phyloP scores from a whole-genome alignment of 2,329 filamentous ascomycete genomes.

The Sporothrix luriei region DNA sequence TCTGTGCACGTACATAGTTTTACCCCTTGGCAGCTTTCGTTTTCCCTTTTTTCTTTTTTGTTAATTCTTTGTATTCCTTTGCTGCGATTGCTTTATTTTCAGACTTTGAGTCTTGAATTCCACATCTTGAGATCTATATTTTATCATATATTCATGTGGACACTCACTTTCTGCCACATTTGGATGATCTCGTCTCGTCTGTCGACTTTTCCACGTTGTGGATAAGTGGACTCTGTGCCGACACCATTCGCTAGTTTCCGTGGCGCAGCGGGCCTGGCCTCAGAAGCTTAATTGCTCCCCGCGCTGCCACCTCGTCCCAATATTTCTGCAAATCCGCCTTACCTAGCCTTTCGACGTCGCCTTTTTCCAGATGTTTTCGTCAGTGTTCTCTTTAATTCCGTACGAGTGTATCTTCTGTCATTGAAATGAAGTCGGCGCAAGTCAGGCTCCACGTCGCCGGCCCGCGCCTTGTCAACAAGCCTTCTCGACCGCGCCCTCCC shows the following conservation, averaged over 20 bases:
- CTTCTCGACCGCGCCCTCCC: not conserved
- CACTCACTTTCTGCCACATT: too few species aligned
- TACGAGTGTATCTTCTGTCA: too few species aligned
- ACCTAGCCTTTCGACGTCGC: not conserved
- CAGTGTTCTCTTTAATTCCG: too few species aligned
- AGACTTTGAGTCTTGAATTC: not conserved
- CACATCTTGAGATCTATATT: not conserved
- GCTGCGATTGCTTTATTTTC: not conserved
- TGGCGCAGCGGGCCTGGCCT: constrained; percentile 9
- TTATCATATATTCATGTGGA: too few species aligned
- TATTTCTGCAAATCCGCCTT: constrained; percentile 12
- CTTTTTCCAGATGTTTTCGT: not conserved
- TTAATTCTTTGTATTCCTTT: not conserved
- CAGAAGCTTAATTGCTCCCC: constrained; percentile 8
- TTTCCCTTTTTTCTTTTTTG: not conserved
- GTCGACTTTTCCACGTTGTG: not conserved
- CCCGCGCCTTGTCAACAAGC: not conserved
- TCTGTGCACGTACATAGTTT: not conserved
- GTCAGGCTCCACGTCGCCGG: not conserved
- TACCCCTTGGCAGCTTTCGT: not conserved
- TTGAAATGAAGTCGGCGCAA: not conserved
- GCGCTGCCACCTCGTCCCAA: not conserved
- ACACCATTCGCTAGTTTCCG: constrained; percentile 7
- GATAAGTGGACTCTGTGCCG: not conserved
- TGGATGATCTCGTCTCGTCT: too few species aligned